Evolutionary conservation across 371 early-diverging fungal species (phyloP).

Genomic region (Mortierella polycephala): DNA sequence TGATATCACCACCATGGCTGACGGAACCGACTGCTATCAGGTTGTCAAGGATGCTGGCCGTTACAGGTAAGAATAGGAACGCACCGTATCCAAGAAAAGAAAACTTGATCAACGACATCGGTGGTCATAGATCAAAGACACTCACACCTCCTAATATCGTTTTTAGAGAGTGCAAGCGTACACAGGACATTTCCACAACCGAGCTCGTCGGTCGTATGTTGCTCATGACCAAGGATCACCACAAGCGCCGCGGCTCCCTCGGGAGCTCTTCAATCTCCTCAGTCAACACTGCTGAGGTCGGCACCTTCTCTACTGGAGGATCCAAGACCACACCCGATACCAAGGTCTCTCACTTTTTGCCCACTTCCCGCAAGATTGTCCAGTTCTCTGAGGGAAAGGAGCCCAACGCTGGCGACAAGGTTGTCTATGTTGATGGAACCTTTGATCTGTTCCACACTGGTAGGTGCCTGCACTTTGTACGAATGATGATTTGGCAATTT

Average conservation of each 20-base stretch:
- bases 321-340: constrained; percentile 55
- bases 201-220: constrained; percentile 97
- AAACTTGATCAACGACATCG: not conserved
- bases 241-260: constrained; percentile 64
- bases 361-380: constrained; percentile 86
- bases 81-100: no score
- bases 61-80: constrained; percentile 76
- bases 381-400: constrained; percentile 89
- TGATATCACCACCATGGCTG: constrained; percentile 94
- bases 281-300: constrained; percentile 71
- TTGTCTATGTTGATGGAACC: constrained; percentile 96
- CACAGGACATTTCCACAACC: constrained; percentile 93
- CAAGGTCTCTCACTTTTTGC: constrained; percentile 85
- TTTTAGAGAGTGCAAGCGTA: constrained; percentile 88
- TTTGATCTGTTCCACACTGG: constrained; percentile 95
- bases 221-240: constrained; percentile 90
- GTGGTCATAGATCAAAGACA: not conserved
- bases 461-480: constrained; percentile 1
- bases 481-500: not conserved
- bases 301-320: constrained; percentile 63
- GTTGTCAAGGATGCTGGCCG: constrained; percentile 95
- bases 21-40: constrained; percentile 96
- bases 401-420: constrained; percentile 70
- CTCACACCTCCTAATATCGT: not conserved
- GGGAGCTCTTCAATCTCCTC: constrained; percentile 65